Percentiles rank a stretch among this genome's conserved stretches.
These are phyloP conservation scores for Monosporascus sp. DNA, from an alignment of 2,329 filamentous ascomycete genomes.

Conservation along the genomic window DNA sequence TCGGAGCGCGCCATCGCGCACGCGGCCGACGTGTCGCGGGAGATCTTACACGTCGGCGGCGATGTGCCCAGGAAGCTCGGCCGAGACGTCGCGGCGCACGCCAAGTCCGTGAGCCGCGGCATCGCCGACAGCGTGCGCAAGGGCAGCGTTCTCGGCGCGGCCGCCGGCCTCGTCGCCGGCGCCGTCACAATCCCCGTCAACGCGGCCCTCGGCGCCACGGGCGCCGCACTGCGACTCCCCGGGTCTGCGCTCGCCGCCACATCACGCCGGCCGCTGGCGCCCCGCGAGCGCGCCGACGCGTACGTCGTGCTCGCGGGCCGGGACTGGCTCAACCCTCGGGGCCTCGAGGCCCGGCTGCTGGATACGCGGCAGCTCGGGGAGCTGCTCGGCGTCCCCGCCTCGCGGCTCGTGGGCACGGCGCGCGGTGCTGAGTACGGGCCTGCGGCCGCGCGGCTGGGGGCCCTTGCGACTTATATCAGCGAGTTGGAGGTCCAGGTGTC, in stretches of 20 bases:
- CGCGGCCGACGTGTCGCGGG: slow-evolving; percentile 35
- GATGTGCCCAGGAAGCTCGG: slow-evolving; percentile 30
- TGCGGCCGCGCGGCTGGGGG: slow-evolving; percentile 11
- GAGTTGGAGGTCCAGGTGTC: slow-evolving; percentile 20
- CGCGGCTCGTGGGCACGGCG: slow-evolving; percentile 35
- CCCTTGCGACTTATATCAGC: slow-evolving; percentile 19
- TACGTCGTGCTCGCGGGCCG: slow-evolving; percentile 37
- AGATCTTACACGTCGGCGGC: slow-evolving; percentile 17
- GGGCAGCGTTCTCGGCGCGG: slow-evolving; percentile 36
- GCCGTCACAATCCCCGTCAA: slow-evolving; percentile 33
- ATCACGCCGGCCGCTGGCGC: slow-evolving; percentile 33
- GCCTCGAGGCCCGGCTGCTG: slow-evolving; percentile 31
- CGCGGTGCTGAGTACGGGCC: slow-evolving; percentile 10
- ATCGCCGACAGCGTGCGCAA: slow-evolving; percentile 31
- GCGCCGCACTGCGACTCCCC: slow-evolving; percentile 30
- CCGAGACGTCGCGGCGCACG: slow-evolving; percentile 30
- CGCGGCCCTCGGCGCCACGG: slow-evolving; percentile 30
- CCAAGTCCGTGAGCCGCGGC: slow-evolving; percentile 29
- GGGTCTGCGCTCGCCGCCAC: slow-evolving; percentile 27
- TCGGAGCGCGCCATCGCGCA: slow-evolving; percentile 38
- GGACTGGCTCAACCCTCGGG: slow-evolving; percentile 36
- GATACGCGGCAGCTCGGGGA: slow-evolving; percentile 21
- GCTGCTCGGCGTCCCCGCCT: slow-evolving; percentile 22
- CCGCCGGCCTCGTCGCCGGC: slow-evolving; percentile 29
- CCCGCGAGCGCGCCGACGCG: slow-evolving; percentile 33